Evolutionary conservation across 73 alveolate species (phyloP).

Genomic region (Tetrahymena elliotti): DNA sequence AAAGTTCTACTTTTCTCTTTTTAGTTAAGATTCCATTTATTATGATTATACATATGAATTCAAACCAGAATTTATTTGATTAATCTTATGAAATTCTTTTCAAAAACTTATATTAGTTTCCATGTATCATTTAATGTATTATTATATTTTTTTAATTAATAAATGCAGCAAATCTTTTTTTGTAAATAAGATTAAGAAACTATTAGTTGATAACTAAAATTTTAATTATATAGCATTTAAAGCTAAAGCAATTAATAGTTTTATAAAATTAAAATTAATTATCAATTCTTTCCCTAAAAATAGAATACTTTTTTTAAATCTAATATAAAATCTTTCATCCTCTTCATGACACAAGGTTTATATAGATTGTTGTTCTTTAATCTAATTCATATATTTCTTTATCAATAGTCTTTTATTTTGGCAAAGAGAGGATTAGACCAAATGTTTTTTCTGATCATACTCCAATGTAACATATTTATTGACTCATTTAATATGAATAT

Average conservation of each 20-base stretch:
- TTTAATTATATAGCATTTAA: not conserved
- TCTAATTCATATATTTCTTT: not conserved
- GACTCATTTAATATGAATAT: not conserved
- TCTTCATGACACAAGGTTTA: not conserved
- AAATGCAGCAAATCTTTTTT: not conserved
- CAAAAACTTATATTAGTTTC: too few relatives aligned
- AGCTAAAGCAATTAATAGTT: not conserved
- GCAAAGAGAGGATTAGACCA: not conserved
- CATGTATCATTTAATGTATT: too few relatives aligned
- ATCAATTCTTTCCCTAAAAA: not conserved
- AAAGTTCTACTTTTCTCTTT: not conserved
- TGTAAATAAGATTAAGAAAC: too few relatives aligned
- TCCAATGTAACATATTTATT: not conserved
- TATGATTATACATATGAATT: too few relatives aligned
- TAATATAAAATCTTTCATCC: not conserved
- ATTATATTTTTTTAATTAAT: too few relatives aligned
- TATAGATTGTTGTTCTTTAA: too few relatives aligned
- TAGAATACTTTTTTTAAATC: not conserved
- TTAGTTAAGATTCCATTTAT: not conserved
- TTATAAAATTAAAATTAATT: too few relatives aligned
- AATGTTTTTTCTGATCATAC: not conserved
- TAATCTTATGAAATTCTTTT: too few relatives aligned
- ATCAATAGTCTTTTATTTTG: not conserved
- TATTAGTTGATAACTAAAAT: not conserved
- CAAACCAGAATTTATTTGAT: too few relatives aligned